A percentile compares a stretch with the other conserved stretches of the same genome.
These are phyloP conservation scores for Trichoderma harzianum DNA, from an alignment of 2,329 filamentous ascomycete species.

Conservation along the genomic window DNA sequence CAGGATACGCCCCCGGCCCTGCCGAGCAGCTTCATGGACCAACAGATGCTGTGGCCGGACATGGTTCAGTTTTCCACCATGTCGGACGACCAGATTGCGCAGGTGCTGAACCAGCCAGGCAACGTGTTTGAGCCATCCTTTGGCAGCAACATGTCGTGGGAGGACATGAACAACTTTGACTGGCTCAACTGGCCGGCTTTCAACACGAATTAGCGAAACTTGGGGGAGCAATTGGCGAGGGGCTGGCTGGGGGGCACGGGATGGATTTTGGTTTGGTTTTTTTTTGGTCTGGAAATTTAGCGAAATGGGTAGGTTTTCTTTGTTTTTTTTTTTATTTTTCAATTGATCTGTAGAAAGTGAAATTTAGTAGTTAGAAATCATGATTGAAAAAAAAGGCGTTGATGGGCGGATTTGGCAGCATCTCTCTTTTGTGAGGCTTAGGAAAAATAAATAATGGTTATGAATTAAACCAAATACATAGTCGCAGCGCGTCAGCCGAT, in stretches of 20 bases:
- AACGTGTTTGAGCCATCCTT: constrained; percentile 55
- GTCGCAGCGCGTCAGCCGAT: neutral
- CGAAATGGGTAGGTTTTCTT: neutral
- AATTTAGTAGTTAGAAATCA: neutral
- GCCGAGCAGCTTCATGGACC: constrained; percentile 28
- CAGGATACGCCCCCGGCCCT: constrained; percentile 23
- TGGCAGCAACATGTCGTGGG: constrained; percentile 52
- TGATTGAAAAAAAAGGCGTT: neutral
- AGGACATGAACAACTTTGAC: constrained; percentile 57
- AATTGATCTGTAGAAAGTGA: neutral
- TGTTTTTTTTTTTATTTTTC: neutral
- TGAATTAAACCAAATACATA: neutral
- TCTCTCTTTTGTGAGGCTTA: neutral
- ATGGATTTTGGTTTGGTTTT: neutral
- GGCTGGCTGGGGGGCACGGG: neutral
- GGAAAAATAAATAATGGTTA: neutral
- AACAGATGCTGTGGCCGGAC: constrained; percentile 42
- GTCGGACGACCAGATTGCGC: constrained; percentile 66
- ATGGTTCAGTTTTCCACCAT: constrained; percentile 63
- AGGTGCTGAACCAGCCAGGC: constrained; percentile 61
- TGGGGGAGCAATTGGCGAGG: neutral
- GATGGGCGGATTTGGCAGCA: neutral
- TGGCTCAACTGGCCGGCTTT: constrained; percentile 54
- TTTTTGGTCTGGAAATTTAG: neutral
- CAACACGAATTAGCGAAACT: constrained; percentile 24